These are phyloP conservation scores for Medicago ruthenica DNA, from an alignment of 306 rosid species.

Conservation along the genomic window DNA sequence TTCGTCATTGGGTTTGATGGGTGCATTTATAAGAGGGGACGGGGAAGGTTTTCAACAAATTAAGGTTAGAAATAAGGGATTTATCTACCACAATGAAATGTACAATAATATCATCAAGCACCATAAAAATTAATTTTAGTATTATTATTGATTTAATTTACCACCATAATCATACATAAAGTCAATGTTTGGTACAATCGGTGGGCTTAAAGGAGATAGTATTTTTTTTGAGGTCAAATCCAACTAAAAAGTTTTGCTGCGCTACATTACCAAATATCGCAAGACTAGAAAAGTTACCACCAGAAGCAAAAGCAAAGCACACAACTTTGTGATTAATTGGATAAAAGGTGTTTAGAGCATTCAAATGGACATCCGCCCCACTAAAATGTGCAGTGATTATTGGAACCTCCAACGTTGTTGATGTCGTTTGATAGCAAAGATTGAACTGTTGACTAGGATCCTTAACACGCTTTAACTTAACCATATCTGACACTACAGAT, in stretches of 20 bases:
- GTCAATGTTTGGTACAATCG: conserved; percentile 37
- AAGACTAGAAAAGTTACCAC: neutral
- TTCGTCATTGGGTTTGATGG: too few species aligned
- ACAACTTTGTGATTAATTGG: neutral
- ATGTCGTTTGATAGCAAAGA: neutral
- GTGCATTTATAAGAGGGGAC: too few species aligned
- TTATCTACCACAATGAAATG: too few species aligned
- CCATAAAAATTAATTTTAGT: too few species aligned
- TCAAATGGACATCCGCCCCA: neutral
- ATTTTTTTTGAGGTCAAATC: conserved; percentile 46
- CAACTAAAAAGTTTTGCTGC: conserved; percentile 55
- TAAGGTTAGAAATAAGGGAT: too few species aligned
- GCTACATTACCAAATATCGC: conserved; percentile 56
- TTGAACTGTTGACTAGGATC: neutral
- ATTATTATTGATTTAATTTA: too few species aligned
- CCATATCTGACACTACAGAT: neutral
- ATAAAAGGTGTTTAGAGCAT: neutral
- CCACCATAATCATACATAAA: neutral
- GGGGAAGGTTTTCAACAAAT: too few species aligned
- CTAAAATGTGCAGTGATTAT: neutral
- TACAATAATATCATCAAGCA: too few species aligned
- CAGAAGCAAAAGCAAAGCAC: conserved; percentile 53
- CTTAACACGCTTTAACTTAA: neutral
- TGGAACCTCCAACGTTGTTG: neutral
- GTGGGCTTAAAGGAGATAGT: conserved; percentile 56